Conservation (phyloP, 257 asterid genomes). For the Catharanthus roseus region DNA sequence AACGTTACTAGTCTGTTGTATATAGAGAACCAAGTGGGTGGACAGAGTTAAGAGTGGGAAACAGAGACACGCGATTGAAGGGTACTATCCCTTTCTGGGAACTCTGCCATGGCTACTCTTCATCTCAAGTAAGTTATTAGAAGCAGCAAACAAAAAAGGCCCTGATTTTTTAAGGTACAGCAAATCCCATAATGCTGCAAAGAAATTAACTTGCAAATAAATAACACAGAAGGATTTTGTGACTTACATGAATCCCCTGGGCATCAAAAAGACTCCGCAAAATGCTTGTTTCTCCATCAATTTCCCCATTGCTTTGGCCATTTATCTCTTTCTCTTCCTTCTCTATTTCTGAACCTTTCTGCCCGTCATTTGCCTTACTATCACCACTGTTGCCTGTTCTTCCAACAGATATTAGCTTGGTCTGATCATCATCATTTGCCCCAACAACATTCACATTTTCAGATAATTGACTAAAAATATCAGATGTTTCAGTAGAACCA, state of each 20-base stretch:
- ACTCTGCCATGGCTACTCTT: too few species aligned
- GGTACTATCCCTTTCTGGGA: too few species aligned
- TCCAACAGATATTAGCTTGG: constrained; percentile 19
- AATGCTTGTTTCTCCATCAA: constrained; percentile 68
- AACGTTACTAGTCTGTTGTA: neutral
- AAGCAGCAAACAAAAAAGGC: too few species aligned
- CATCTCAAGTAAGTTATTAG: too few species aligned
- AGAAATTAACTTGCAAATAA: neutral
- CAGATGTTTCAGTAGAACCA: constrained; percentile 79
- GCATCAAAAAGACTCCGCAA: constrained; percentile 77
- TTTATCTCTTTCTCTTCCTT: constrained; percentile 30
- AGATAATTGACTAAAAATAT: constrained; percentile 70
- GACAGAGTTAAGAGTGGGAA: neutral
- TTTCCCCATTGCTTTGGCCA: constrained; percentile 29
- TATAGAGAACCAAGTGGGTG: neutral
- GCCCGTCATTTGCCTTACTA: constrained; percentile 29
- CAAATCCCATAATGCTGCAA: neutral
- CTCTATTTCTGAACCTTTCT: constrained; percentile 25
- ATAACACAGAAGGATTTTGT: constrained; percentile 9
- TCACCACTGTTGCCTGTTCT: constrained; percentile 22
- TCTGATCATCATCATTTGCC: constrained; percentile 35
- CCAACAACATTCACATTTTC: constrained; percentile 66
- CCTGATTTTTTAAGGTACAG: neutral
- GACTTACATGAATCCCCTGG: constrained; percentile 87
- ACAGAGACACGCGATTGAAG: too few species aligned